A percentile compares a stretch with the other conserved stretches of the same genome.
These are phyloP conservation scores for Botryobasidium botryosum DNA, from an alignment of 768 basidiomycete genomes.

Conservation along the genomic window DNA sequence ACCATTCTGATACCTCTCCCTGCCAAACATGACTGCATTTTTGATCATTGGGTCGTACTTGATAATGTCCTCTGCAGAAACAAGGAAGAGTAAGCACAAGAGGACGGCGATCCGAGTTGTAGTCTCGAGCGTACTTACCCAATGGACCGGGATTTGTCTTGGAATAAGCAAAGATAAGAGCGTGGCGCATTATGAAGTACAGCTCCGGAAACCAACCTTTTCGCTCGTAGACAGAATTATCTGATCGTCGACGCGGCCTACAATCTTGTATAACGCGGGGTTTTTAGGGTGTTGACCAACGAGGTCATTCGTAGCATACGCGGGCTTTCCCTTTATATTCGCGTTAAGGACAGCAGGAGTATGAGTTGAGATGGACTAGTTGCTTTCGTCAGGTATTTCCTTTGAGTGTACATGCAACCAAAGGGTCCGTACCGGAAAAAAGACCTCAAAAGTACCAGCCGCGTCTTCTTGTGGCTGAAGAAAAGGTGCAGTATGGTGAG, in stretches of 20 bases:
- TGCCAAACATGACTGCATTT: constrained; percentile 26
- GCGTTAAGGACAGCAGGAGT: constrained; percentile 2
- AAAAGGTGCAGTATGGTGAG: background rate
- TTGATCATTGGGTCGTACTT: constrained; percentile 20
- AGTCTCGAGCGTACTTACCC: background rate
- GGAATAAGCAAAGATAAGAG: background rate
- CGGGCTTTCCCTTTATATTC: constrained; percentile 13
- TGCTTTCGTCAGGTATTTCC: constrained; percentile 9
- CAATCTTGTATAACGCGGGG: constrained; percentile 22
- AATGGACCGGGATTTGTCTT: constrained; percentile 15
- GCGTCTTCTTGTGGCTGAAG: background rate
- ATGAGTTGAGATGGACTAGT: constrained; percentile 12
- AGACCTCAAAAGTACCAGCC: background rate
- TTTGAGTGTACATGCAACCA: background rate
- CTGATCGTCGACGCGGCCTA: constrained; percentile 31
- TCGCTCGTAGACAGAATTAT: constrained; percentile 24
- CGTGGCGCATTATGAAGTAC: background rate
- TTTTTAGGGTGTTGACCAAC: constrained; percentile 24
- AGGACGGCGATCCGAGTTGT: too few relatives aligned
- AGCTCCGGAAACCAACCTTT: constrained; percentile 9
- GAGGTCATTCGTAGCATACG: constrained; percentile 16
- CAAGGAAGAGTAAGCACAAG: too few relatives aligned
- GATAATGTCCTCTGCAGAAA: constrained; percentile 22
- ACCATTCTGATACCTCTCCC: constrained; percentile 22
- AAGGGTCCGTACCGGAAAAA: background rate